A percentile compares a stretch with the other conserved stretches of the same genome.
Evolutionary conservation across 2,329 filamentous ascomycete species (phyloP).

Genomic region (Colletotrichum sp.): DNA sequence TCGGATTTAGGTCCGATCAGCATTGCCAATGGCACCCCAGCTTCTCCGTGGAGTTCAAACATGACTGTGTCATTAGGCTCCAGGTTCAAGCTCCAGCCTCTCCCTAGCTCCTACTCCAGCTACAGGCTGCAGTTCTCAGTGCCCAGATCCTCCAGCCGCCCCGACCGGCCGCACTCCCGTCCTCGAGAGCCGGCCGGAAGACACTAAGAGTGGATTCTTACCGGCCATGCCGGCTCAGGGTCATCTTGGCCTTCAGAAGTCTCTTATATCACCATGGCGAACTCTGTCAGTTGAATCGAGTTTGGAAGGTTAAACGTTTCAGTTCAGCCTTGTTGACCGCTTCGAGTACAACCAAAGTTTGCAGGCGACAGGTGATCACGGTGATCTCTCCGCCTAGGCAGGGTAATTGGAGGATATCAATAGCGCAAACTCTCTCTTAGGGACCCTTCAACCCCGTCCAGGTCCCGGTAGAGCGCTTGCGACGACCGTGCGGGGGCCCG

Average conservation of each 20-base stretch:
- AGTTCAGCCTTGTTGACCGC: slow-evolving; percentile 20
- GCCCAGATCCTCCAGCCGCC: not conserved
- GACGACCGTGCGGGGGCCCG: not conserved
- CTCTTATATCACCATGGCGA: slow-evolving; percentile 11
- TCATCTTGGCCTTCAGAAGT: not conserved
- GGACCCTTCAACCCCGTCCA: slow-evolving; percentile 4
- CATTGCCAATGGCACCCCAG: not conserved
- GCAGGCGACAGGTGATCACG: slow-evolving; percentile 13
- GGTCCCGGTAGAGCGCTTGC: not conserved
- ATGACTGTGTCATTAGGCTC: not conserved
- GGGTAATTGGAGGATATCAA: slow-evolving; percentile 11
- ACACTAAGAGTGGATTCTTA: not conserved
- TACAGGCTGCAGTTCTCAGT: not conserved
- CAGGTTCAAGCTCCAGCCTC: not conserved
- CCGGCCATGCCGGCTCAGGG: not conserved
- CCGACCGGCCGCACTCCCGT: not conserved
- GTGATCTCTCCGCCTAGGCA: slow-evolving; percentile 11
- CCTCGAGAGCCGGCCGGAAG: not conserved
- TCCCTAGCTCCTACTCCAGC: not conserved
- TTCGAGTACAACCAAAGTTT: slow-evolving; percentile 1
- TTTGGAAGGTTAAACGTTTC: not conserved
- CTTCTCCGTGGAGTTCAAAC: not conserved
- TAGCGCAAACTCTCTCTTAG: slow-evolving; percentile 16
- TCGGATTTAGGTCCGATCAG: slow-evolving; percentile 1
- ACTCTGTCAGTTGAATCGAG: slow-evolving; percentile 1